Base-by-base conservation (phyloP, 1,284 basidiomycete genomes). In the Ganoderma lingzhi region DNA sequence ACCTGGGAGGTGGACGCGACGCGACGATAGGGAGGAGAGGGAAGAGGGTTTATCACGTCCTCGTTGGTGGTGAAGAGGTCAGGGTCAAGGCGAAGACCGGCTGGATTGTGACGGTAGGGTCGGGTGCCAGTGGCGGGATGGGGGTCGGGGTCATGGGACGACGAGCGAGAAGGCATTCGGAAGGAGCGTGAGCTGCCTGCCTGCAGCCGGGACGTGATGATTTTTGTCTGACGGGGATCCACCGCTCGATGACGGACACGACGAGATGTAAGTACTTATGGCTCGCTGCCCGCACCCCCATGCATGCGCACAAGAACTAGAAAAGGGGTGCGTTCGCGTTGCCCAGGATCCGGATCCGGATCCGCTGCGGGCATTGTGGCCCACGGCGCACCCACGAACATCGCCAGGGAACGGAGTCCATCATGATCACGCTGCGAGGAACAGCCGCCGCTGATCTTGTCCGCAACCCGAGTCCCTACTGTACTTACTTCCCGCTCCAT, bases 1-100 rank as follows among this genome's bases (percentile, higher is more conserved):
- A 79, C 64, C 51, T 79, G 72, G 42, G 80, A 77, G 1, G 76
- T 70, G 64, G 77, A 77, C 10, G 77, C 70, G 59, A 75, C 65
- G 44, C 72, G 76, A 12, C 73, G 75, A 73, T 81, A 82, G 6
- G 80, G 80, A 3, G 81, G 80, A 3, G 80, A 79, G 39, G 80
- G 79, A 23, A 79, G 68, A 14, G 78, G 64, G 66, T 73, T 65
- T 37, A 75, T 71, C 48, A 75, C 67, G 67, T 78, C 76, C 67
- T 79, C 76, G 19, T 71, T 42, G 28, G 19, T 67, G 67, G 70
- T 62, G 72, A 80, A 79, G 65, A 79, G 67, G 64, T 76, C 73
- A 62, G 71, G 74, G 32, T 70, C 69, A 53, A 71, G 68, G 65
- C 23, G 48, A 53, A 53, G 48, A 3, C 70, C 62, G n/a, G 45